Conservation (phyloP, 2,329 filamentous ascomycete genomes). For the Saccharata proteae region DNA sequence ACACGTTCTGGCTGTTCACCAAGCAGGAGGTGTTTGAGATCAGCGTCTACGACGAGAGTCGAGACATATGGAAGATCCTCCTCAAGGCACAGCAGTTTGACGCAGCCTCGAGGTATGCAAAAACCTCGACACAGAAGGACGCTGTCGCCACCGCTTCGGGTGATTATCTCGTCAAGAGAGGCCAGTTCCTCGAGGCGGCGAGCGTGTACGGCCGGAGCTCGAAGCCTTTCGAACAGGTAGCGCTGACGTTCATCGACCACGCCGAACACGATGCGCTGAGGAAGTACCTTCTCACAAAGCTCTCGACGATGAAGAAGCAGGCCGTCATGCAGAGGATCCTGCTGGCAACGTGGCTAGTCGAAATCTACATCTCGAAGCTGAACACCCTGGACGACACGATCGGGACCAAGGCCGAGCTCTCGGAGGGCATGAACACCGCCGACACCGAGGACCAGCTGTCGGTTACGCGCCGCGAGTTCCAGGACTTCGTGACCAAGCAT, state of each 20-base stretch:
- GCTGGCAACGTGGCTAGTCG: conserved; percentile 89
- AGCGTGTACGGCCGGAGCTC: conserved; percentile 87
- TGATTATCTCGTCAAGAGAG: conserved; percentile 72
- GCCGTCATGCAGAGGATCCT: conserved; percentile 87
- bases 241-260: conserved; percentile 78
- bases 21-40: conserved; percentile 86
- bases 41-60: conserved; percentile 75
- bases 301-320: conserved; percentile 69
- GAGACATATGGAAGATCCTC: conserved; percentile 93
- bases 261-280: conserved; percentile 81
- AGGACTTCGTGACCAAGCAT: conserved; percentile 76
- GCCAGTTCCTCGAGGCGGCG: conserved; percentile 75
- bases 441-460: conserved; percentile 63
- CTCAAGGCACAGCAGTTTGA: conserved; percentile 79
- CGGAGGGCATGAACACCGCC: conserved; percentile 56
- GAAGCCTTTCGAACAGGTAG: conserved; percentile 94
- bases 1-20: conserved; percentile 96
- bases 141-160: conserved; percentile 85
- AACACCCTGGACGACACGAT: conserved; percentile 92
- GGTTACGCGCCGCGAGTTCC: conserved; percentile 63
- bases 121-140: conserved; percentile 70
- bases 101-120: conserved; percentile 73
- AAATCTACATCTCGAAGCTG: conserved; percentile 94
- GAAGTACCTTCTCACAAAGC: conserved; percentile 77
- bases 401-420: conserved; percentile 72